Percentiles rank a stretch among this genome's conserved stretches.
phyloP scores from a whole-genome alignment of 2,329 filamentous ascomycete species.

The Neodidymelliopsis sp. region DNA sequence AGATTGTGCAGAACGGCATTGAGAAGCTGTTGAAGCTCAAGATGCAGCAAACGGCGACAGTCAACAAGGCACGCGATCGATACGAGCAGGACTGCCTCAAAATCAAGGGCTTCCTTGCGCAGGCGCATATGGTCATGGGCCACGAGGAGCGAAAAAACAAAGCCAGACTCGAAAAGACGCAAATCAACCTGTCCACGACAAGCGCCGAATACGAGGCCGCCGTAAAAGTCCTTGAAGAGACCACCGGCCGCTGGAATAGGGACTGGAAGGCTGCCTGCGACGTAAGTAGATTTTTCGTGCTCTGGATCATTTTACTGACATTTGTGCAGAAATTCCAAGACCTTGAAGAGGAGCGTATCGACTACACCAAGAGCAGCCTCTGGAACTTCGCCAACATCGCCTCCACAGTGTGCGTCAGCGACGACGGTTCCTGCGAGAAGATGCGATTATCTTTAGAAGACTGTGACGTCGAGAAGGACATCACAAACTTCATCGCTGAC shows the following conservation, averaged over 20 bases:
- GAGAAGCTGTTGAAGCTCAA: conserved; percentile 95
- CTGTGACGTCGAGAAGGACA: conserved; percentile 97
- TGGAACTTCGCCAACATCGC: conserved; percentile 99
- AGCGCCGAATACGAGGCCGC: conserved; percentile 94
- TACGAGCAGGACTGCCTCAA: conserved; percentile 98
- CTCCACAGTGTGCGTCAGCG: conserved; percentile 96
- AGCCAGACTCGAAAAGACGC: conserved; percentile 97
- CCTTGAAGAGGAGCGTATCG: conserved; percentile 93
- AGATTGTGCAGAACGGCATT: conserved; percentile 93
- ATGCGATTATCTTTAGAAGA: conserved; percentile 90
- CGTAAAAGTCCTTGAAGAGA: conserved; percentile 93
- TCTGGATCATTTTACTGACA: conserved; percentile 12
- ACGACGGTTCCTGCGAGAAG: conserved; percentile 93
- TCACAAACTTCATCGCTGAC: conserved; percentile 85
- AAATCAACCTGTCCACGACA: conserved; percentile 89
- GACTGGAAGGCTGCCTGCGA: conserved; percentile 98
- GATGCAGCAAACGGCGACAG: conserved; percentile 84
- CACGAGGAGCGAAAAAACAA: conserved; percentile 99
- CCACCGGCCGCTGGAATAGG: conserved; percentile 92
- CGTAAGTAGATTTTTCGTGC: conserved; percentile 46
- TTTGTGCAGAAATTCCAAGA: conserved; percentile 87
- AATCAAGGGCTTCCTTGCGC: conserved; percentile 97
- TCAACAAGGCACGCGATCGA: conserved; percentile 95
- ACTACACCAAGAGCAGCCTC: conserved; percentile 96
- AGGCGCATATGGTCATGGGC: conserved; percentile 99